Percentiles rank a stretch among this genome's conserved stretches.
These are phyloP conservation scores for Fusarium hainanense DNA, from an alignment of 2,329 filamentous ascomycete species.

Conservation along the genomic window DNA sequence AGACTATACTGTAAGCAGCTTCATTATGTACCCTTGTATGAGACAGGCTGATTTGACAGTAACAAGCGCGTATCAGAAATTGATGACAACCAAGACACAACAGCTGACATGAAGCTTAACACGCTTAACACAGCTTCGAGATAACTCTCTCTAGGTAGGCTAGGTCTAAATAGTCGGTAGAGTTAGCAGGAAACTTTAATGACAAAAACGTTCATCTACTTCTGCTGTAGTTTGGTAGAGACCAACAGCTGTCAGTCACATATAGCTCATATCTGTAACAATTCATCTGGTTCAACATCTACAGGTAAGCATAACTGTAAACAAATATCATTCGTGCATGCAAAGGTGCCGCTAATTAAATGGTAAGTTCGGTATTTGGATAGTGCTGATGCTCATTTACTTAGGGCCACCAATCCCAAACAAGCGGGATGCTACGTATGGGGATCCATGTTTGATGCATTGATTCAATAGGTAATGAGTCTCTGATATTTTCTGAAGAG, in stretches of 20 bases:
- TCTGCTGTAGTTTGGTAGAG: neutral
- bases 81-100: slow-evolving; percentile 1
- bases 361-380: slow-evolving; percentile 1
- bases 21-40: slow-evolving; percentile 1
- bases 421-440: slow-evolving; percentile 7
- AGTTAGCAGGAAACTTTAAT: neutral
- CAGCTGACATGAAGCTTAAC: neutral
- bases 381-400: slow-evolving; percentile 37
- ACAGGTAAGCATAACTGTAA: neutral
- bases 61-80: slow-evolving; percentile 18
- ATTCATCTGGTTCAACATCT: too few species aligned
- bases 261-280: too few species aligned
- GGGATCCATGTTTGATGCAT: slow-evolving; percentile 1
- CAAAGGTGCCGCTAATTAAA: slow-evolving; percentile 28
- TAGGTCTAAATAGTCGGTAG: neutral
- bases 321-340: neutral
- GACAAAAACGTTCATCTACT: neutral
- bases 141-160: neutral
- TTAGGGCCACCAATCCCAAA: slow-evolving; percentile 25
- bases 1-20: neutral
- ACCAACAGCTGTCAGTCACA: neutral
- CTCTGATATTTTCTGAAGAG: neutral
- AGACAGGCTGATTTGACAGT: slow-evolving; percentile 23
- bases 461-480: neutral
- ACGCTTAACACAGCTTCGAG: neutral